phyloP scores from a whole-genome alignment of 306 rosid genomes.

The Cucumis hystrix region DNA sequence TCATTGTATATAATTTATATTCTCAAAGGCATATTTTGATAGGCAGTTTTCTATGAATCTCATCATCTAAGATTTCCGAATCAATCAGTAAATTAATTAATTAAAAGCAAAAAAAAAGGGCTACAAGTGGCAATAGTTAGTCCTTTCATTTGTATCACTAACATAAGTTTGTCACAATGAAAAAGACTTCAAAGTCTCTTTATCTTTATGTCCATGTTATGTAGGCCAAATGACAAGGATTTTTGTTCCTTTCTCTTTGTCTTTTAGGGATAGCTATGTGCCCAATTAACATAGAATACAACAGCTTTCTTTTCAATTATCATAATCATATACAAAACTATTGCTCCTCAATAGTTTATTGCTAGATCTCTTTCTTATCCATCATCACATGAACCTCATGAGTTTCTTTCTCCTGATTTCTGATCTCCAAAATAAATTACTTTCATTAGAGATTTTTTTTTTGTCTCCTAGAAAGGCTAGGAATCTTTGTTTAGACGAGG shows the following conservation, averaged over 20 bases:
- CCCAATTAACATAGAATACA: neutral
- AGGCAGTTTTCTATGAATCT: neutral
- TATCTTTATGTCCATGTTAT: neutral
- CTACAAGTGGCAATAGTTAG: neutral
- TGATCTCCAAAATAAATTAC: neutral
- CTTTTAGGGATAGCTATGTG: neutral
- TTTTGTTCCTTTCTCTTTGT: neutral
- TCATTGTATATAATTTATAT: neutral
- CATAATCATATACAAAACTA: neutral
- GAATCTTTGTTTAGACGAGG: too few species aligned
- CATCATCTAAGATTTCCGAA: neutral
- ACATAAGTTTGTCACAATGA: neutral
- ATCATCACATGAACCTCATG: neutral
- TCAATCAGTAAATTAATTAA: neutral
- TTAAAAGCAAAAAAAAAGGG: neutral
- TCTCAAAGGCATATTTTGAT: neutral
- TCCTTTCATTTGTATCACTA: neutral
- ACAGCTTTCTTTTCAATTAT: neutral
- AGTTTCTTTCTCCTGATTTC: neutral
- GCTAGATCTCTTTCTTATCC: neutral
- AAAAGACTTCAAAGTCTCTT: neutral
- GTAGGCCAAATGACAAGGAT: neutral
- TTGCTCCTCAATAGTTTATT: too few species aligned
- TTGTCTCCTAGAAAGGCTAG: neutral
- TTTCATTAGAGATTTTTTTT: too few species aligned